Percentiles rank a stretch among this genome's conserved stretches.
phyloP scores from a whole-genome alignment of 2,329 filamentous ascomycete genomes.

The Cladobotryum protrusum region DNA sequence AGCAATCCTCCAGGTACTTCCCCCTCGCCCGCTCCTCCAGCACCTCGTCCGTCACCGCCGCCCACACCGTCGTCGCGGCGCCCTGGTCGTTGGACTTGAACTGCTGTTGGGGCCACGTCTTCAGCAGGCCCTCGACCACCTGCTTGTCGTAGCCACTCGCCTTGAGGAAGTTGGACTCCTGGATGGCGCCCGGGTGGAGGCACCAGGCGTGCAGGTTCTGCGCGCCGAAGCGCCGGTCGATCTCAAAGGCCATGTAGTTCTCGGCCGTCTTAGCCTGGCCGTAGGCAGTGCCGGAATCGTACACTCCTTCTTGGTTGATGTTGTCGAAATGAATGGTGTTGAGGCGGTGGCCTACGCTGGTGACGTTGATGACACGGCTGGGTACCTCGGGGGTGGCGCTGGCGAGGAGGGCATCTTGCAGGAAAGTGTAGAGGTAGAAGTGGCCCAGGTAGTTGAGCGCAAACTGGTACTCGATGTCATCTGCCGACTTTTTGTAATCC shows the following conservation, averaged over 20 bases:
- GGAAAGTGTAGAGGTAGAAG: slow-evolving; percentile 43
- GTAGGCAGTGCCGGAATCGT: slow-evolving; percentile 23
- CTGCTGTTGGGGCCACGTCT: not conserved
- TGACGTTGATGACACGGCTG: slow-evolving; percentile 7
- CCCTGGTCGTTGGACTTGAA: slow-evolving; percentile 32
- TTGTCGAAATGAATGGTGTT: slow-evolving; percentile 31
- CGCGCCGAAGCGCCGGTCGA: slow-evolving; percentile 39
- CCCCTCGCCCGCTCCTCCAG: slow-evolving; percentile 31
- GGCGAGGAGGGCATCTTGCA: slow-evolving; percentile 9
- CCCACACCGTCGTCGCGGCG: slow-evolving; percentile 39
- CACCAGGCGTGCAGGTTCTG: slow-evolving; percentile 35
- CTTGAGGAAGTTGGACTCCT: slow-evolving; percentile 1
- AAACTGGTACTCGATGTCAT: slow-evolving; percentile 35
- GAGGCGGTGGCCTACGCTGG: slow-evolving; percentile 27
- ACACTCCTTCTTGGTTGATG: slow-evolving; percentile 19
- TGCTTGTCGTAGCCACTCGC: slow-evolving; percentile 2
- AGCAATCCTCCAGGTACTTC: slow-evolving; percentile 33
- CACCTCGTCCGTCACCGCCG: slow-evolving; percentile 26
- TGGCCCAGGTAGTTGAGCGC: slow-evolving; percentile 48
- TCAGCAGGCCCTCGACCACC: not conserved
- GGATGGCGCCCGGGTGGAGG: slow-evolving; percentile 41
- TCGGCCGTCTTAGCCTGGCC: slow-evolving; percentile 33
- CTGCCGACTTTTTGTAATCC: slow-evolving; percentile 13
- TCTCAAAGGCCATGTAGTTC: slow-evolving; percentile 41
- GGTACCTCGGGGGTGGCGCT: slow-evolving; percentile 3